These are phyloP conservation scores for Populus hybrid DNA, from an alignment of 441 rosid species.

Conservation along the genomic window DNA sequence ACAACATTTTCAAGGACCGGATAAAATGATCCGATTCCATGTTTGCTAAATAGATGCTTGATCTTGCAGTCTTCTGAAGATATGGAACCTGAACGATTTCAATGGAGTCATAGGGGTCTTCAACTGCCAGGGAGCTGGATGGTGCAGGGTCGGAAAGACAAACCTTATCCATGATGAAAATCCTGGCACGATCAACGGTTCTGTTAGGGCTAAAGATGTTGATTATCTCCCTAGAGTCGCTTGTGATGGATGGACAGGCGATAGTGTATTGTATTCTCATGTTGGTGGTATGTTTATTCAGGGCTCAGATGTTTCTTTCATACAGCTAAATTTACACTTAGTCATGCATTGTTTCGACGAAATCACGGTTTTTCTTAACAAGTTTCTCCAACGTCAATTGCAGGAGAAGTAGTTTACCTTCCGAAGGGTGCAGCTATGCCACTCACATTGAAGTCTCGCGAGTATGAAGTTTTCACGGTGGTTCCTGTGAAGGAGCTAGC, in stretches of 20 bases:
- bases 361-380: background rate
- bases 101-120: conserved; percentile 55
- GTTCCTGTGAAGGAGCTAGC: conserved; percentile 48
- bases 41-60: conserved; percentile 1
- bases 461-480: conserved; percentile 59
- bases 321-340: background rate
- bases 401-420: conserved; percentile 52
- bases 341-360: background rate
- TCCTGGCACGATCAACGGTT: conserved; percentile 52
- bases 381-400: conserved; percentile 12
- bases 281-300: conserved; percentile 25
- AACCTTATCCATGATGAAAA: conserved; percentile 12
- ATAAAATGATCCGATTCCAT: no score
- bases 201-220: conserved; percentile 51
- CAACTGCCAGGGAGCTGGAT: conserved; percentile 73
- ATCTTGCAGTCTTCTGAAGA: conserved; percentile 58
- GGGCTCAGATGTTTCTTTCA: background rate
- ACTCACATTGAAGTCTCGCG: conserved; percentile 50
- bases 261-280: conserved; percentile 55
- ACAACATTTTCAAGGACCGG: no score
- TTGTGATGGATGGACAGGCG: conserved; percentile 52
- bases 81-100: conserved; percentile 65
- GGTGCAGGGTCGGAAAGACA: conserved; percentile 61
- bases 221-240: conserved; percentile 53
- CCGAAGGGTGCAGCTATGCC: conserved; percentile 56